These are phyloP conservation scores for Croton setiger DNA, from an alignment of 441 rosid species.

Conservation along the genomic window DNA sequence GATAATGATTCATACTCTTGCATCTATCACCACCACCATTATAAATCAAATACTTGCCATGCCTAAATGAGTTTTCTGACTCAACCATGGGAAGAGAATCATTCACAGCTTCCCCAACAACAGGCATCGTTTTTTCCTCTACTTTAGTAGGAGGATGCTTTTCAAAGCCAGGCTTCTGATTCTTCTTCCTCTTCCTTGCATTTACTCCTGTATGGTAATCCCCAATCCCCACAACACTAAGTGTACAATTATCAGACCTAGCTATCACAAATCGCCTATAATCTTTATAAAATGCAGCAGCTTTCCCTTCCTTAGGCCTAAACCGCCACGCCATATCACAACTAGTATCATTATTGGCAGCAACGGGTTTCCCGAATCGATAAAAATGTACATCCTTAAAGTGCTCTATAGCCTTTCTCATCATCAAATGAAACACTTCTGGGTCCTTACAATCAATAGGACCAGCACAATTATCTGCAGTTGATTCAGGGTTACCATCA, in stretches of 20 bases:
- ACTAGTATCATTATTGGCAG: conserved; percentile 46
- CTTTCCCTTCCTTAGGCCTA: conserved; percentile 86
- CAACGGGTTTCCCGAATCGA: conserved; percentile 73
- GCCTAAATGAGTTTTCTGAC: conserved; percentile 64
- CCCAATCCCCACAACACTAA: conserved; percentile 55
- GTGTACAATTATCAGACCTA: conserved; percentile 61
- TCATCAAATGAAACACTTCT: conserved; percentile 82
- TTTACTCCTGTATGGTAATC: conserved; percentile 85
- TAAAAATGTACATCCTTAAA: conserved; percentile 86
- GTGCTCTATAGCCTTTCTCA: conserved; percentile 70
- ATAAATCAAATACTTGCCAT: conserved; percentile 69
- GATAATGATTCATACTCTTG: conserved; percentile 85
- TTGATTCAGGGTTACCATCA: conserved; percentile 8
- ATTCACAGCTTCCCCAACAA: conserved; percentile 69
- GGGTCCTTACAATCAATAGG: conserved; percentile 82
- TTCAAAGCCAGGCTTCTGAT: conserved; percentile 63
- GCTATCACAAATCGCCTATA: conserved; percentile 67
- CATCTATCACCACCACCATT: conserved; percentile 86
- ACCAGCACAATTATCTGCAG: conserved; percentile 37
- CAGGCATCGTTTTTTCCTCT: conserved; percentile 38
- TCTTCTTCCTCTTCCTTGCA: conserved; percentile 84
- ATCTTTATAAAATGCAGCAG: conserved; percentile 79
- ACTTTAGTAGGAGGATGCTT: conserved; percentile 30
- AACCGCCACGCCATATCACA: conserved; percentile 96
- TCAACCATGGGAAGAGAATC: conserved; percentile 78